Conservation (phyloP, 2,329 filamentous ascomycete species). For the Drechslera avenae region DNA sequence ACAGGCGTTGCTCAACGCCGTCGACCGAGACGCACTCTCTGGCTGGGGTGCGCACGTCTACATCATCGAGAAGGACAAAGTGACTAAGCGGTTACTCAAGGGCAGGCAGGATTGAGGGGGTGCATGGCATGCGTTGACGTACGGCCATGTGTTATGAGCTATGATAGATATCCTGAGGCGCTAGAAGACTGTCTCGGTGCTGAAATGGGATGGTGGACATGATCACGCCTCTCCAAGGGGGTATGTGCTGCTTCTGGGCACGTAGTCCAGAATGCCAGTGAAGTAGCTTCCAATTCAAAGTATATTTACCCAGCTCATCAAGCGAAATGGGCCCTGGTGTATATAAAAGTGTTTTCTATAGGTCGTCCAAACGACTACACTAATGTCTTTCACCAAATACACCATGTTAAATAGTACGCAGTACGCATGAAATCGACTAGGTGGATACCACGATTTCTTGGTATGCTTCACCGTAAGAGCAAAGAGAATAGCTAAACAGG, state of each 20-base stretch:
- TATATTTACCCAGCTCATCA: no score
- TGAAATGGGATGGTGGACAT: conserved; percentile 16
- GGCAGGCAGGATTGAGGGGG: conserved; percentile 77
- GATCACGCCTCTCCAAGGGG: background rate
- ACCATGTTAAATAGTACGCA: no score
- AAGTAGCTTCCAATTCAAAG: no score
- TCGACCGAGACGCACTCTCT: conserved; percentile 94
- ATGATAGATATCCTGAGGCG: conserved; percentile 12
- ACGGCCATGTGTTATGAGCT: conserved; percentile 18
- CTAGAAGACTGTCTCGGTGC: conserved; percentile 3
- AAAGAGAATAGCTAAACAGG: no score
- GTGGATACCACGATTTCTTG: no score
- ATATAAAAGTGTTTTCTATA: no score
- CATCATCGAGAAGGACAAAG: conserved; percentile 99
- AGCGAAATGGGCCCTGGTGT: no score
- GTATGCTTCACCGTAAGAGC: no score
- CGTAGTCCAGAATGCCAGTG: background rate
- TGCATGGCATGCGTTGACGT: conserved; percentile 16
- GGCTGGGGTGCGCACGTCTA: conserved; percentile 99
- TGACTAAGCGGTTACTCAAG: conserved; percentile 98
- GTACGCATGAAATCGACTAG: no score
- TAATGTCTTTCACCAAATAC: no score
- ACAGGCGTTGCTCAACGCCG: conserved; percentile 90
- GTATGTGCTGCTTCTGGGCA: background rate
- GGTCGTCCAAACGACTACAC: no score